phyloP scores from a whole-genome alignment of 352 stramenopile species.

The Globisporangium splendens region DNA sequence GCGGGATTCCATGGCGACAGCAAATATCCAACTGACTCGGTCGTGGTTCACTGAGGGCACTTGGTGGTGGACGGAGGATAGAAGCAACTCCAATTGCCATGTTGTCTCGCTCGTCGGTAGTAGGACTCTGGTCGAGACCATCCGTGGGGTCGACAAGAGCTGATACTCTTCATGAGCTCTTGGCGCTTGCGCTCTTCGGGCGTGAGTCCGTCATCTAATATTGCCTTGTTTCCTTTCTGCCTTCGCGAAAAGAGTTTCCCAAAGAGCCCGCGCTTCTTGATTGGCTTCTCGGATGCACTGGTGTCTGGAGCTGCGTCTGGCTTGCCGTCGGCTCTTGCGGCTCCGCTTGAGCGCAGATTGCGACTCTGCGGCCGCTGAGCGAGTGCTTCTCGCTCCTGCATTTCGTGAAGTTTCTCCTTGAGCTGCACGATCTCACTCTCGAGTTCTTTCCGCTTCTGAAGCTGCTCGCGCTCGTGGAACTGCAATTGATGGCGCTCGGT shows the following conservation, averaged over 20 bases:
- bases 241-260: conserved; percentile 20
- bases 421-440: conserved; percentile 70
- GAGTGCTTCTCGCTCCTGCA: conserved; percentile 35
- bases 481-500: conserved; percentile 52
- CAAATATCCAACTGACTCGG: conserved; percentile 4
- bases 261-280: conserved; percentile 15
- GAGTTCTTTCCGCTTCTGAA: conserved; percentile 42
- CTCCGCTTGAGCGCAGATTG: neutral
- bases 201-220: conserved; percentile 13
- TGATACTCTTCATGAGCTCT: conserved; percentile 29
- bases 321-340: neutral
- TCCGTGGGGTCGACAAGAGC: neutral
- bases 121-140: neutral
- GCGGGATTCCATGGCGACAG: conserved; percentile 2
- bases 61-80: neutral
- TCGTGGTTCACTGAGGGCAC: neutral
- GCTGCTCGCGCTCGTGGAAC: conserved; percentile 50
- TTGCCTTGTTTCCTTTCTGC: neutral
- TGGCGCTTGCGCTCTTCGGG: conserved; percentile 34
- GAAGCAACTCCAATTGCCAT: neutral
- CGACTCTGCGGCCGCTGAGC: conserved; percentile 22
- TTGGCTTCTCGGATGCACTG: conserved; percentile 10
- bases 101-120: neutral
- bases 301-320: conserved; percentile 5
- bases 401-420: conserved; percentile 44